phyloP scores from a whole-genome alignment of 2,329 filamentous ascomycete genomes.

The Thielaviopsis euricoi region DNA sequence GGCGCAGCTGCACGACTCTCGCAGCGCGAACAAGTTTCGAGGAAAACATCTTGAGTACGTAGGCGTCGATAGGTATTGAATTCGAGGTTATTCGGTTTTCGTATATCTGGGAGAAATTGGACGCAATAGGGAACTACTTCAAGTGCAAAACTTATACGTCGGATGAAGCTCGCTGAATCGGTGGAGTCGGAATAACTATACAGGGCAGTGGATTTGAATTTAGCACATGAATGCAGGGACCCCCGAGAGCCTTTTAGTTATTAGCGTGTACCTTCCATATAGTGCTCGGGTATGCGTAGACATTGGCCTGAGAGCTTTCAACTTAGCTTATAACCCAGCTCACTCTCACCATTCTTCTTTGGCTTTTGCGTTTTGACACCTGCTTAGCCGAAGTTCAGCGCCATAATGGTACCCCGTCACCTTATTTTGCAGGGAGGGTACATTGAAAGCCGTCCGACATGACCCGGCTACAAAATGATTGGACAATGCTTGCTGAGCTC shows the following conservation, averaged over 20 bases:
- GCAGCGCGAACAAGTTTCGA: conserved; percentile 27
- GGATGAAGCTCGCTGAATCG: conserved; percentile 6
- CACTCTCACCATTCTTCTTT: neutral
- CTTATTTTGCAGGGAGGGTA: conserved; percentile 3
- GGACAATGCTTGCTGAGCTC: conserved; percentile 3
- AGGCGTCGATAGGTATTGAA: neutral
- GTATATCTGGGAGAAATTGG: neutral
- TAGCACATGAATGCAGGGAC: neutral
- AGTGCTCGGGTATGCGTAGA: too few relatives aligned
- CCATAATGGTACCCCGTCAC: neutral
- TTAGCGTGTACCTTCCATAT: neutral
- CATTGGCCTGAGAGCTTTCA: too few relatives aligned
- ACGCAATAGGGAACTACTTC: neutral
- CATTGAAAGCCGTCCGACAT: conserved; percentile 7
- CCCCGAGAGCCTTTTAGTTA: neutral
- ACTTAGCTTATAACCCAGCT: neutral
- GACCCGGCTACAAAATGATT: conserved; percentile 9
- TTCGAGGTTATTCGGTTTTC: neutral
- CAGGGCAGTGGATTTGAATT: neutral
- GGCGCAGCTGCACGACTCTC: conserved; percentile 28
- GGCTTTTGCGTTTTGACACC: neutral
- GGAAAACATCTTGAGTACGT: conserved; percentile 22
- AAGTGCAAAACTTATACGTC: conserved; percentile 4
- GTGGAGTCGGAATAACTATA: conserved; percentile 3
- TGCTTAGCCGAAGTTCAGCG: conserved; percentile 5